Base-by-base conservation (phyloP, 202 grass and related monocot genomes). In the Digitaria exilis region DNA sequence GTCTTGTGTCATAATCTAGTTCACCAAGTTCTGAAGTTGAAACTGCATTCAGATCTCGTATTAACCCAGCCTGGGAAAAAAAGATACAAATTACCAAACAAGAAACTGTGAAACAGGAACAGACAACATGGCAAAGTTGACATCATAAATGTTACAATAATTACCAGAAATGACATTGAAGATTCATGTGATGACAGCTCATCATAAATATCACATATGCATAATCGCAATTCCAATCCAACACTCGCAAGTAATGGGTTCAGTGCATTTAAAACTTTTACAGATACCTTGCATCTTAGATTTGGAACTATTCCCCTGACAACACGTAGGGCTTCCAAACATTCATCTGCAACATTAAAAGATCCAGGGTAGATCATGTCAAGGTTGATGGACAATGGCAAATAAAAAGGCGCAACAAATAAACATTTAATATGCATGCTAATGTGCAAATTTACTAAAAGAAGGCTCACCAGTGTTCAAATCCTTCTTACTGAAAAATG, bases 11-110 rank as follows among this genome's bases (percentile, higher is more conserved):
- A 81, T 98, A 95, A 82, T 98, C 95, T 69, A 93, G 25, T 75
- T 95, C 95, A 74, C 88, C 90, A 75, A 95, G 78, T 91, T 90
- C 90, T 65, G 90, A 83, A 18, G 84, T 72, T 79, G 95, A 97
- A 86, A 98, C 83, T 41, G 95, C 92, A 90, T 98, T 98, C 54
- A 98, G 80, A 75, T 90, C 89, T 80, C 9, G 87, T 73, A 98
- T 86, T 57, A 90, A 75, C 49, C 25, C 82, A 86, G 90, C 95
- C 95, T 98, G 90, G 79, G 68, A 71, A 39, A 34, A 34, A 34
- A 2, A 18, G 56, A 54, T 52, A 45, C 9, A 14, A 48, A 52
- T 19, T 75, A 70, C 65, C 64, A 80, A 80, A 19, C 14, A 69
- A 77, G 18, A 72, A 86, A 75, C 32, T 77, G 45, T 51, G 60